These are phyloP conservation scores for Trifolium fragiferum DNA, from an alignment of 306 rosid genomes.

Conservation along the genomic window DNA sequence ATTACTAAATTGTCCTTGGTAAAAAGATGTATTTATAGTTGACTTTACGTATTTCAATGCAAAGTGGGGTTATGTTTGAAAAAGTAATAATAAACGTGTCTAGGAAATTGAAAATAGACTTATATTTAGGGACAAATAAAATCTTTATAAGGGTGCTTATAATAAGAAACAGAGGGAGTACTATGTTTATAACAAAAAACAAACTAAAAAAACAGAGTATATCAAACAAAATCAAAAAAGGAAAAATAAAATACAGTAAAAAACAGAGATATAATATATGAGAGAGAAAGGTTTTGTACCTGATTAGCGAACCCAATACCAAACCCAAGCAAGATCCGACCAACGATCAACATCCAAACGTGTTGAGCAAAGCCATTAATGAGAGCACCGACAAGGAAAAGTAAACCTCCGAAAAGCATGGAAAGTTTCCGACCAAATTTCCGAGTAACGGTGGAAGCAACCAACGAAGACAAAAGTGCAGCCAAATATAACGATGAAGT, in stretches of 20 bases:
- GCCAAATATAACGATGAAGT: conserved; percentile 92
- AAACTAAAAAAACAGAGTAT: background rate
- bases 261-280: no score
- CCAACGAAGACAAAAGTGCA: conserved; percentile 79
- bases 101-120: no score
- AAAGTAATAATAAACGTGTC: no score
- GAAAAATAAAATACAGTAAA: no score
- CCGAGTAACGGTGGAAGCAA: conserved; percentile 74
- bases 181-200: conserved; percentile 6
- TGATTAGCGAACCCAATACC: conserved; percentile 94
- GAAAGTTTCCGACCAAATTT: conserved; percentile 75
- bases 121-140: no score
- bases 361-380: conserved; percentile 67
- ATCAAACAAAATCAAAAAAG: background rate
- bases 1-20: no score
- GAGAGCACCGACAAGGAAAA: conserved; percentile 74
- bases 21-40: no score
- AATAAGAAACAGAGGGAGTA: no score
- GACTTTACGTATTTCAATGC: no score
- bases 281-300: conserved; percentile 44
- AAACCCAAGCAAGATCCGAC: conserved; percentile 92
- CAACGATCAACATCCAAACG: conserved; percentile 79
- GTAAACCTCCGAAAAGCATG: conserved; percentile 83
- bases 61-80: no score
- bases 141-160: no score